Conservation (phyloP, 164 flowering plant genomes). For the Platanus orientalis region DNA sequence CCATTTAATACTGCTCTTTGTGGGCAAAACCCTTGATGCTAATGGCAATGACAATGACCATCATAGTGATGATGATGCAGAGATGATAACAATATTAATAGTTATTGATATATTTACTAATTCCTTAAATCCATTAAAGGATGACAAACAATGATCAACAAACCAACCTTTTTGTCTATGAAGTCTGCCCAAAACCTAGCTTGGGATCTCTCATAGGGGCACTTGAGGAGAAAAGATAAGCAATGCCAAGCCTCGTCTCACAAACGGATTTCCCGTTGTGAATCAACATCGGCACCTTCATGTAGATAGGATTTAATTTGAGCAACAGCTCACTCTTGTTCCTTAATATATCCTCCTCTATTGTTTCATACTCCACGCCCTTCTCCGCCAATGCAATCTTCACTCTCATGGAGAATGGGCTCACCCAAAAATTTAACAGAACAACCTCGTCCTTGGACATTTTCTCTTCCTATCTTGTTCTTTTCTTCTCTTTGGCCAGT, state of each 20-base stretch:
- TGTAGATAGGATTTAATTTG: conserved; percentile 42
- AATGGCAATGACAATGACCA: no score
- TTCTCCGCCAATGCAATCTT: conserved; percentile 46
- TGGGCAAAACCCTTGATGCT: no score
- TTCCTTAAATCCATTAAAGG: no score
- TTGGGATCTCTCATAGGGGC: conserved; percentile 31
- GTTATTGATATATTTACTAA: no score
- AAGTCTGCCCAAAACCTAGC: conserved; percentile 57
- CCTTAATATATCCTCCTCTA: conserved; percentile 38
- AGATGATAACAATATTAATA: no score
- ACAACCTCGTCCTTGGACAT: conserved; percentile 33
- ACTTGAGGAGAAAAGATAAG: conserved; percentile 41
- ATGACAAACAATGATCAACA: no score
- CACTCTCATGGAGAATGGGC: conserved; percentile 45
- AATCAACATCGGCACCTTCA: no score
- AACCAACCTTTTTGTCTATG: conserved; percentile 45
- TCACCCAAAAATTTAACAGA: conserved; percentile 39
- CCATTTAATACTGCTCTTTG: no score
- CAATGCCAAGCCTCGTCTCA: conserved; percentile 55
- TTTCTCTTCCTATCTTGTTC: no score
- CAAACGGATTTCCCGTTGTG: conserved; percentile 44
- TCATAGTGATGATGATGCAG: no score
- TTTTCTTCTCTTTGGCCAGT: no score
- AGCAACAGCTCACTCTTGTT: conserved; percentile 48
- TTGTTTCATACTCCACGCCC: conserved; percentile 31